Evolutionary conservation across 2,329 filamentous ascomycete species (phyloP), one percentile per base, ranked within the genome.

Genomic region (Didymella segeticola): DNA sequence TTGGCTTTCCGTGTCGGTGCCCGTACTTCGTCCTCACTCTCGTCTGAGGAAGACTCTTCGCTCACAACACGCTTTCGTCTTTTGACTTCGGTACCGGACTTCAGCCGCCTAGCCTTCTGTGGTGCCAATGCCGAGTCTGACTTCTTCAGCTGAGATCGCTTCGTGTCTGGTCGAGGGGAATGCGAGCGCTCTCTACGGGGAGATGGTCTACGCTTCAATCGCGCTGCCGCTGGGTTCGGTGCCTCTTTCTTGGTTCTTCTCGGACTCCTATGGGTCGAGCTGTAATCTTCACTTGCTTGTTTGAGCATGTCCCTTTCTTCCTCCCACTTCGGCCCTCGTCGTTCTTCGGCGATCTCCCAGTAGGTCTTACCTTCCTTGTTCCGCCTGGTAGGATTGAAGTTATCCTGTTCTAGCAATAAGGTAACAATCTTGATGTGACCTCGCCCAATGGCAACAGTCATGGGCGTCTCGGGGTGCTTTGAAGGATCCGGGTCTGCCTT

Each of bases 371-470:
- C 90, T 62, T 87, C 87, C 62, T 87, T 88, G 22, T 87, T 83
- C 25, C 79, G 81, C 52, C 89, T 86, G 1, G 90, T 91, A 0
- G 95, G 93, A 65, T 99, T 88, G 70, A 98, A 97, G 22, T 82
- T 81, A 41, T 84, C 83, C 66, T 95, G 90, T 55, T 87, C 86
- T 6, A 96, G 79, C 7, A 97, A 82, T 10, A 96, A 79, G 52
- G 89, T 85, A 37, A 99, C 86, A 52, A 97, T 91, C 62, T 91
- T 89, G 43, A 95, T 83, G 65, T 96, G 95, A 4, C 85, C 86
- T 63, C 93, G 89, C 14, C 95, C 93, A 61, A 99, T 97, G 1
- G 95, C 93, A 53, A 93, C 92, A 30, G 97, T 83, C 81, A 99
- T 96, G 1, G 95, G 95, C 1, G 93, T 98, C 45, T 93, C 89